Evolutionary conservation across 768 basidiomycete genomes (phyloP).

Genomic region (Psilocybe azurescens): DNA sequence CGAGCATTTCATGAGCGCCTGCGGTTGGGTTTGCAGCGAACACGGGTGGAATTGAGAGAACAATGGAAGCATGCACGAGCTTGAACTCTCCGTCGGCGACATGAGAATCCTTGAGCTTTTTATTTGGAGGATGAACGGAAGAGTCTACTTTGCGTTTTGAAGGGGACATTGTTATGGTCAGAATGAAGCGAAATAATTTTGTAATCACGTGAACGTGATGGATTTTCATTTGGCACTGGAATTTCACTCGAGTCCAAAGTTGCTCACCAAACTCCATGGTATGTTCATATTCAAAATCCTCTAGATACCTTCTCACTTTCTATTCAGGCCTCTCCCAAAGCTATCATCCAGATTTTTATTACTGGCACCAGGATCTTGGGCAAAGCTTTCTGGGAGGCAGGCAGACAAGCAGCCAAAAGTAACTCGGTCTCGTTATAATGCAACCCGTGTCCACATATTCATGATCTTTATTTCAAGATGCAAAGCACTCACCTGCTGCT

Average conservation of each 20-base stretch:
- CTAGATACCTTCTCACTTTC: neutral
- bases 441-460: neutral
- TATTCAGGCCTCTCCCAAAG: conserved; percentile 76
- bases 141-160: conserved; percentile 26
- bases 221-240: conserved; percentile 8
- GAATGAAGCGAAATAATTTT: conserved; percentile 13
- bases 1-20: conserved; percentile 89
- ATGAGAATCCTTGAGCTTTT: conserved; percentile 45
- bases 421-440: conserved; percentile 20
- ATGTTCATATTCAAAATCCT: neutral
- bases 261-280: conserved; percentile 19
- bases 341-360: conserved; percentile 79
- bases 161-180: conserved; percentile 27
- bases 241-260: neutral
- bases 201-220: conserved; percentile 17
- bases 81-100: conserved; percentile 55
- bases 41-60: conserved; percentile 80
- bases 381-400: conserved; percentile 90
- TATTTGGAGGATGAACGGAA: conserved; percentile 28
- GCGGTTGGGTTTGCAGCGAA: conserved; percentile 74
- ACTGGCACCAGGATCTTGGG: conserved; percentile 85
- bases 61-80: conserved; percentile 65
- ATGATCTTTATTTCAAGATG: conserved; percentile 56
- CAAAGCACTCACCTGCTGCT: conserved; percentile 77
- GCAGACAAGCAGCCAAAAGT: conserved; percentile 94